Conservation (phyloP, 306 rosid genomes). For the Canavalia ensiformis region DNA sequence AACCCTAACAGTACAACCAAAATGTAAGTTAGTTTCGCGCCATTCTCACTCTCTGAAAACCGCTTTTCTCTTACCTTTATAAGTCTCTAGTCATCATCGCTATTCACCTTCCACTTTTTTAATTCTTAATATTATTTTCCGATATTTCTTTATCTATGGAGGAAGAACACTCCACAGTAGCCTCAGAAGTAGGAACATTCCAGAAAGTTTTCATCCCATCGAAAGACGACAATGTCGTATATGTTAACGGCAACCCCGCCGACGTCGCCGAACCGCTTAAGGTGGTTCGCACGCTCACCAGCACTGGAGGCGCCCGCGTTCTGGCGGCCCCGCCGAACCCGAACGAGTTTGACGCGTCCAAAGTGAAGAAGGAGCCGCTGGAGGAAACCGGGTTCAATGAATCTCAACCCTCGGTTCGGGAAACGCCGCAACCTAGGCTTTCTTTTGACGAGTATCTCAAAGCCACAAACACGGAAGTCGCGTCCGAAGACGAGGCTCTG, state of each 20-base stretch:
- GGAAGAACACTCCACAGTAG: conserved; percentile 2
- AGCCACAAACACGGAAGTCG: conserved; percentile 46
- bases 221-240: conserved; percentile 37
- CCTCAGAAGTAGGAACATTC: conserved; percentile 29
- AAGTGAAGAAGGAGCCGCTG: conserved; percentile 17
- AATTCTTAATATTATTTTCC: neutral
- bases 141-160: conserved; percentile 37
- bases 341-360: neutral
- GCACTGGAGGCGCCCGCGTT: conserved; percentile 69
- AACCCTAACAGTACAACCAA: neutral
- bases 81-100: neutral
- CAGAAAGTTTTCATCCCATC: conserved; percentile 29
- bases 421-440: neutral
- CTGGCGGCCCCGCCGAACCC: conserved; percentile 29
- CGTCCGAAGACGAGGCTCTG: conserved; percentile 47
- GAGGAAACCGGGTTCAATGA: neutral
- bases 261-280: conserved; percentile 34
- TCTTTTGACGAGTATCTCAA: conserved; percentile 43
- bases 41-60: conserved; percentile 11
- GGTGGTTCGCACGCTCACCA: conserved; percentile 58
- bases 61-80: conserved; percentile 1
- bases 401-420: neutral
- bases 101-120: neutral
- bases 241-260: conserved; percentile 20
- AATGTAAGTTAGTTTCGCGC: conserved; percentile 54